Evolutionary conservation across 1,284 basidiomycete genomes (phyloP).

Genomic region (Ustilago cynodontis): DNA sequence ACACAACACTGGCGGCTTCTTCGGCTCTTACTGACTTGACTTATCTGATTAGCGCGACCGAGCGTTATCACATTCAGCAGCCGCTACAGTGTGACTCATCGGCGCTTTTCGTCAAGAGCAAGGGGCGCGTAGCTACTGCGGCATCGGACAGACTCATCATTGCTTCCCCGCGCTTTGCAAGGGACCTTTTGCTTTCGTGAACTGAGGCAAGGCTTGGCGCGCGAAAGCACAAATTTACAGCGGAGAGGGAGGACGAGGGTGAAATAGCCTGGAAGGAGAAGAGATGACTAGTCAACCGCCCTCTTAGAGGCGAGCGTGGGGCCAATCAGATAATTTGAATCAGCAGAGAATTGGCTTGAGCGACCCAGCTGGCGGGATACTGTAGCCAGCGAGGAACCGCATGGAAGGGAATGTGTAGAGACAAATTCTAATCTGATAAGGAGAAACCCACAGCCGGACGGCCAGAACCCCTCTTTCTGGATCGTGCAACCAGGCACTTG

Average conservation of each 20-base stretch:
- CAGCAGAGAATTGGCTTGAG: neutral
- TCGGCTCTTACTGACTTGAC: conserved; percentile 6
- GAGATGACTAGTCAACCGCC: neutral
- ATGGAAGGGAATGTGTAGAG: too few species aligned
- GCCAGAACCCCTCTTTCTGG: neutral
- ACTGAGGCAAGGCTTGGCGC: neutral
- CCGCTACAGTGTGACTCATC: conserved; percentile 12
- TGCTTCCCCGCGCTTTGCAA: neutral
- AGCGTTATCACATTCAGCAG: neutral
- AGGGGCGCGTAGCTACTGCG: neutral
- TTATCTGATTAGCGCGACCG: conserved; percentile 38
- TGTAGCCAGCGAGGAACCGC: neutral
- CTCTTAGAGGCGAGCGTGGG: neutral
- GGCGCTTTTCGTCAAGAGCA: neutral
- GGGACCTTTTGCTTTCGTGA: too few species aligned
- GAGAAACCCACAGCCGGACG: conserved; percentile 1
- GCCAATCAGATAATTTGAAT: conserved; percentile 26
- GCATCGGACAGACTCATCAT: neutral
- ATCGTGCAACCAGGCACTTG: conserved; percentile 8
- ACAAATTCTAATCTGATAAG: conserved; percentile 33
- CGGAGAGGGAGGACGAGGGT: neutral
- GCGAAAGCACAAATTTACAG: neutral
- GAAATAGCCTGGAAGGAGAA: neutral
- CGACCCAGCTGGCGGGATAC: neutral
- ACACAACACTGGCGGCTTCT: neutral